phyloP scores from a whole-genome alignment of 2,329 filamentous ascomycete species.

The Cladosporium colombiae region DNA sequence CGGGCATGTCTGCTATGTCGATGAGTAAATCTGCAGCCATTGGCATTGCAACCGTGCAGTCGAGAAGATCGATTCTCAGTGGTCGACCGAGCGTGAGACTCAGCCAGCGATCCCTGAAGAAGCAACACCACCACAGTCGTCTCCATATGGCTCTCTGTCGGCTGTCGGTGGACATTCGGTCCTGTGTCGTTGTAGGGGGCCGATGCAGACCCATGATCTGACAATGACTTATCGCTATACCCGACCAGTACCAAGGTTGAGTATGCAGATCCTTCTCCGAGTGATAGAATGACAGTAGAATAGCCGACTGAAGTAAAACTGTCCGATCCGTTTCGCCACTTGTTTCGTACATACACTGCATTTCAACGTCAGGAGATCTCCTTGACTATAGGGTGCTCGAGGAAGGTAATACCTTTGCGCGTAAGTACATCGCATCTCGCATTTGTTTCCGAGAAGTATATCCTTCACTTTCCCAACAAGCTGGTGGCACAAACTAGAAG shows the following conservation, averaged over 20 bases:
- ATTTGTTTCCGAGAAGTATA: constrained; percentile 18
- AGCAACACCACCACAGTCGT: constrained; percentile 25
- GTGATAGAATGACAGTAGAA: constrained; percentile 22
- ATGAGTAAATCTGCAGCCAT: constrained; percentile 15
- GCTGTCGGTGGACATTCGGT: neutral
- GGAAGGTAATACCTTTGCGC: constrained; percentile 10
- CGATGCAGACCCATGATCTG: constrained; percentile 23
- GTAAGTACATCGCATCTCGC: constrained; percentile 20
- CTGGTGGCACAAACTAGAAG: constrained; percentile 6
- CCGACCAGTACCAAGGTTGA: constrained; percentile 25
- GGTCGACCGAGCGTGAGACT: constrained; percentile 22
- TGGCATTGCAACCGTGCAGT: constrained; percentile 23
- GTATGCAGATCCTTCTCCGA: constrained; percentile 22
- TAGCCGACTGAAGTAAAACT: constrained; percentile 21
- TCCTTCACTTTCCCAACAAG: constrained; percentile 7
- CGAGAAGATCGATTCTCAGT: constrained; percentile 21
- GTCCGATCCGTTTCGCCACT: constrained; percentile 22
- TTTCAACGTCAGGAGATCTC: neutral
- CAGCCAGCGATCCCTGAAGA: constrained; percentile 24
- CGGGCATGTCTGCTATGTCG: constrained; percentile 20
- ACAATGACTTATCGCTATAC: constrained; percentile 22
- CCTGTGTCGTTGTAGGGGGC: constrained; percentile 15
- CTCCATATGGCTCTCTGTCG: constrained; percentile 16
- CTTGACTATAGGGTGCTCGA: neutral
- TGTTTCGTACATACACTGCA: constrained; percentile 22